Evolutionary conservation across 1,284 basidiomycete genomes (phyloP), one percentile per base, ranked within the genome.

Genomic region (Vanrija sp.): DNA sequence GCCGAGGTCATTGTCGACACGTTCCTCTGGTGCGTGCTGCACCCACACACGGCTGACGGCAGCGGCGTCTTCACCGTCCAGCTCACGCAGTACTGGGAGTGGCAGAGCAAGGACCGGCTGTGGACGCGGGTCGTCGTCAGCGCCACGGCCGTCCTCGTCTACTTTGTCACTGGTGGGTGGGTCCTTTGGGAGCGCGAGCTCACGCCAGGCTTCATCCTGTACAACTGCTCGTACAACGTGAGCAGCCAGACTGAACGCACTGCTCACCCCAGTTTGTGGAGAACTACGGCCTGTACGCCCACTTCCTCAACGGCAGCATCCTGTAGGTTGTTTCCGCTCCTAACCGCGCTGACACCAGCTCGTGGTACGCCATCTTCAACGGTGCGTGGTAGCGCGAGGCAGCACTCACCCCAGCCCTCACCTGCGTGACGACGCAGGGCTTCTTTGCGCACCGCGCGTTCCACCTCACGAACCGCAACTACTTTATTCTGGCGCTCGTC

Each of bases 401-500:
- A 31, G 12, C n/a, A n/a, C 23, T 31, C 15, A 12, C 19, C 27
- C 18, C 23, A 31, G 45, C 45, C 18, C 35, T 46, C n/a, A 46
- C 45, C 45, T 46, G 22, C 14, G n/a, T 20, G 9, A 31, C 55
- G 18, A 56, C 65, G 31, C 65, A 65, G 45, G 44, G 35, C 20
- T 67, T 63, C 57, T 67, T 67, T 42, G 63, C 65, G 18, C 61
- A 65, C 36, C 50, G 63, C 48, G 62, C 60, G 1, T 61, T 60
- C 55, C 48, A 61, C 14, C 51, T 67, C 10, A 53, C 46, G 16
- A 47, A 44, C 12, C 45, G 63, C 16, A 63, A 56, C 46, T 57
- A 47, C 42, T 54, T 50, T 46, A 15, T 65, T 44, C 35, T 64
- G 6, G 47, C 35, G 9, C 6, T 59, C n/a, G 56, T 63, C 37